Evolutionary conservation across 2,329 filamentous ascomycete genomes (phyloP).

Genomic region (Monosporascus sp.): DNA sequence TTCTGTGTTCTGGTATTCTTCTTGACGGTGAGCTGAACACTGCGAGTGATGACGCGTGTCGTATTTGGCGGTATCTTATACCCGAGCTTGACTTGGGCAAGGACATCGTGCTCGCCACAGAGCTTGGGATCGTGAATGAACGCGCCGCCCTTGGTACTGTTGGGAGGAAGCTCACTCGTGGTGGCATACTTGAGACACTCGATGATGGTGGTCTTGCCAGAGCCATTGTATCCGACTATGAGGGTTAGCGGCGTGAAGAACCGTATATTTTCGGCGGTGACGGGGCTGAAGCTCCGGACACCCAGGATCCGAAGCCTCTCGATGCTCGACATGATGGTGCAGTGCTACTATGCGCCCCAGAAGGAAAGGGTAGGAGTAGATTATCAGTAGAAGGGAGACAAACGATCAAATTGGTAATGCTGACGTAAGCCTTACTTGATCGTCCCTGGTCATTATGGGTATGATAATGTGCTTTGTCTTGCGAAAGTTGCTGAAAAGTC

Average conservation of each 20-base stretch:
- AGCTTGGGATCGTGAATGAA: constrained; percentile 98
- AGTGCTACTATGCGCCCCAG: too few relatives aligned
- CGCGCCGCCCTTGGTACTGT: constrained; percentile 73
- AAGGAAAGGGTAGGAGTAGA: too few relatives aligned
- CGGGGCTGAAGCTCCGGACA: constrained; percentile 78
- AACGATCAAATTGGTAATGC: too few relatives aligned
- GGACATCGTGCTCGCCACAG: constrained; percentile 78
- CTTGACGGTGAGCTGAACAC: constrained; percentile 79
- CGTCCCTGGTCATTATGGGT: too few relatives aligned
- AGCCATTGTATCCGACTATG: constrained; percentile 96
- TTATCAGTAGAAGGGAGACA: not conserved
- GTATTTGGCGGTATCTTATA: constrained; percentile 76
- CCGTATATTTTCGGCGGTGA: constrained; percentile 69
- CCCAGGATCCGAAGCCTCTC: constrained; percentile 85
- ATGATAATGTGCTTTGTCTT: too few relatives aligned
- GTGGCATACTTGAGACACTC: constrained; percentile 98
- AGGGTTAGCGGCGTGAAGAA: constrained; percentile 90
- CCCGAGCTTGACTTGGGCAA: constrained; percentile 85
- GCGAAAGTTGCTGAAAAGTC: too few relatives aligned
- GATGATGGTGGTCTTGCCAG: constrained; percentile 97
- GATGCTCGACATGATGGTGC: constrained; percentile 63
- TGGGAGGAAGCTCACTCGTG: constrained; percentile 86
- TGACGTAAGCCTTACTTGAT: too few relatives aligned
- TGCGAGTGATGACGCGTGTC: constrained; percentile 78
- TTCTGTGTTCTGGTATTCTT: constrained; percentile 73